phyloP scores from a whole-genome alignment of 2,329 filamentous ascomycete species.

The Pseudogymnoascus verrucosus region DNA sequence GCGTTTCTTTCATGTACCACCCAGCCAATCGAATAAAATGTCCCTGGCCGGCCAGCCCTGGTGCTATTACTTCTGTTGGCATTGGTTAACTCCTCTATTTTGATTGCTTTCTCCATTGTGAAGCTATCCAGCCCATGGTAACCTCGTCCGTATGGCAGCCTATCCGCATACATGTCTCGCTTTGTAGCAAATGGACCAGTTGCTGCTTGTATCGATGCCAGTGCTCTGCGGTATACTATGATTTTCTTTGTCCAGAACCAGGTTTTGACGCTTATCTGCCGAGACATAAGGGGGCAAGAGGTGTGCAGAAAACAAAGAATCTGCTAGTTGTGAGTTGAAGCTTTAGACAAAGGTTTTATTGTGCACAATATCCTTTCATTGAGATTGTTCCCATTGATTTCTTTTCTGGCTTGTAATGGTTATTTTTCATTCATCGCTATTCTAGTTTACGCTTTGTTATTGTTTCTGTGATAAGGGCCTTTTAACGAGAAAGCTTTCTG shows the following conservation, averaged over 20 bases:
- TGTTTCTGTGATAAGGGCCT: conserved; percentile 1
- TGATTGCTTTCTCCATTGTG: neutral
- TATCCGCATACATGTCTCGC: neutral
- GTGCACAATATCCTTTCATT: conserved; percentile 2
- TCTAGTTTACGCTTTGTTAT: neutral
- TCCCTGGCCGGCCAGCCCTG: neutral
- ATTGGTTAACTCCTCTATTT: neutral
- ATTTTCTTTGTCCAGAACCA: conserved; percentile 4
- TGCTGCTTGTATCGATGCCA: neutral
- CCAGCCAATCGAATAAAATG: neutral
- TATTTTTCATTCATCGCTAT: neutral
- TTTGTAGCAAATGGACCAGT: neutral
- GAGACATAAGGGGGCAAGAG: conserved; percentile 1
- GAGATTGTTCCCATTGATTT: conserved; percentile 7
- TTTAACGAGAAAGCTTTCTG: neutral
- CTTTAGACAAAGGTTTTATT: conserved; percentile 5
- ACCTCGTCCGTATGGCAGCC: neutral
- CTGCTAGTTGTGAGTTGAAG: neutral
- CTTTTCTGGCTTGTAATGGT: neutral
- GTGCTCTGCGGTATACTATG: neutral
- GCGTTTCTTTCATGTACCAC: neutral
- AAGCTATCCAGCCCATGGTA: neutral
- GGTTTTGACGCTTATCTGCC: neutral
- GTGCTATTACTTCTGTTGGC: neutral
- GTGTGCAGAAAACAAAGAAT: conserved; percentile 4